Percentiles rank a stretch among this genome's conserved stretches.
Conservation (phyloP, 331 rosid genomes). For the Telfairia occidentalis region DNA sequence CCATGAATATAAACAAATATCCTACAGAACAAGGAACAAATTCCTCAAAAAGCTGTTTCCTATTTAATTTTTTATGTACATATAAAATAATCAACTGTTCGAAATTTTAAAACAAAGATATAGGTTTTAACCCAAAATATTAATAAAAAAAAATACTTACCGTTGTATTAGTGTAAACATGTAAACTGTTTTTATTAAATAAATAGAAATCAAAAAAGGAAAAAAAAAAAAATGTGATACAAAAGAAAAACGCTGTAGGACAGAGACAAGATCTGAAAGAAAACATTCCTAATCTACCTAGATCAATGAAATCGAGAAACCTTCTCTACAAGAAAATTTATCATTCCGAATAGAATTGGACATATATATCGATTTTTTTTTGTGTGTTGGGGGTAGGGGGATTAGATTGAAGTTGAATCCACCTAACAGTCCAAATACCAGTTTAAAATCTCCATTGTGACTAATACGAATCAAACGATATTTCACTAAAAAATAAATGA, state of each 20-base stretch:
- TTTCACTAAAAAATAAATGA: neutral
- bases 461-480: neutral
- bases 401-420: neutral
- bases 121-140: neutral
- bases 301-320: constrained; percentile 3
- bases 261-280: constrained; percentile 7
- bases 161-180: neutral
- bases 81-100: neutral
- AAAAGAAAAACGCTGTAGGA: neutral
- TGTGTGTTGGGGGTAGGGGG: too few species aligned
- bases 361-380: neutral
- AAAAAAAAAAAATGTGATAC: neutral
- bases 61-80: neutral
- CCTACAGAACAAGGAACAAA: neutral
- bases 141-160: neutral
- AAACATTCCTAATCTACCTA: constrained; percentile 6
- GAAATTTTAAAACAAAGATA: neutral
- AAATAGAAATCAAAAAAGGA: neutral
- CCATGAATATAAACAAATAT: neutral
- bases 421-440: neutral
- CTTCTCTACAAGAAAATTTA: neutral
- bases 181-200: neutral
- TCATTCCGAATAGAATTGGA: neutral
- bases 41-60: neutral
- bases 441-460: neutral